These are phyloP conservation scores for Paramecium sexaurelia DNA, from an alignment of 73 alveolate genomes.

Conservation along the genomic window DNA sequence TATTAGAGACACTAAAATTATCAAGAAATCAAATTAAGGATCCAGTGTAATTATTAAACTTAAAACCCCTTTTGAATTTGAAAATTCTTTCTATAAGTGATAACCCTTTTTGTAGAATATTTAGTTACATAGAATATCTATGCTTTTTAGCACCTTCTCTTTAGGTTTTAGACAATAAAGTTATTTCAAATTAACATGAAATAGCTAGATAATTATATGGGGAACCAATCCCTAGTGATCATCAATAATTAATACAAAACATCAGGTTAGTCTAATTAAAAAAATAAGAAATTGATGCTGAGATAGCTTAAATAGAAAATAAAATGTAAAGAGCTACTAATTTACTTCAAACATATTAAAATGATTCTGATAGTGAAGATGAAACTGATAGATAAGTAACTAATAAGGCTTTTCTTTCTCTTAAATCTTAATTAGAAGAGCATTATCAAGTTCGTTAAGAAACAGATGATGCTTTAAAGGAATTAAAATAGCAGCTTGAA, in stretches of 20 bases:
- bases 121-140: slow-evolving; percentile 41
- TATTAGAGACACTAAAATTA: not conserved
- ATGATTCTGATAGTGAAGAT: slow-evolving; percentile 44
- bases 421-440: not conserved
- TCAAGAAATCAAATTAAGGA: slow-evolving; percentile 46
- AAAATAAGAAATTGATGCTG: slow-evolving; percentile 6
- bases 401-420: not conserved
- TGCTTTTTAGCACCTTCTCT: not conserved
- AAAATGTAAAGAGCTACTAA: slow-evolving; percentile 30
- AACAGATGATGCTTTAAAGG: slow-evolving; percentile 1
- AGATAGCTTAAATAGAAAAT: not conserved
- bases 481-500: not conserved
- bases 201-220: slow-evolving; percentile 13
- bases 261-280: not conserved
- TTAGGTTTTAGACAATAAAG: slow-evolving; percentile 46
- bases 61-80: not conserved
- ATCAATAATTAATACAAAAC: not conserved
- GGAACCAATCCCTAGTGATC: slow-evolving; percentile 11
- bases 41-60: slow-evolving; percentile 32
- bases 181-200: not conserved
- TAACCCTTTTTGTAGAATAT: slow-evolving; percentile 46
- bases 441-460: not conserved
- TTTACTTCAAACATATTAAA: slow-evolving; percentile 11
- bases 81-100: slow-evolving; percentile 2
- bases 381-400: slow-evolving; percentile 1